A percentile compares a stretch with the other conserved stretches of the same genome.
Conservation (phyloP, 2,329 filamentous ascomycete genomes). For the Penicillium sp. region DNA sequence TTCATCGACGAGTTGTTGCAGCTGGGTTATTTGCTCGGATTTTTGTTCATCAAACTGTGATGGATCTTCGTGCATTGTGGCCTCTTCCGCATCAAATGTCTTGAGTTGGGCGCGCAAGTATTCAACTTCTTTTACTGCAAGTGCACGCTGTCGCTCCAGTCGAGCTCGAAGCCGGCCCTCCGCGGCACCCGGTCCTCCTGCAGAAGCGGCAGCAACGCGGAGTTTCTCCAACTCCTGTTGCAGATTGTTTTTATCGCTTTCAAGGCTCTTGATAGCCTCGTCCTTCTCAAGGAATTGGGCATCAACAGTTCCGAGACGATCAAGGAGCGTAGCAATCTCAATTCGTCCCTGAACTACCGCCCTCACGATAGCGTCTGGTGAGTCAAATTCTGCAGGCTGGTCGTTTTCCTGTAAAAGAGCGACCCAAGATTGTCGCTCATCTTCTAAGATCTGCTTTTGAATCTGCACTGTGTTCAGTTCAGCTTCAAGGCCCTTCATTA, state of each 20-base stretch:
- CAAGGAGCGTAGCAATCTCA: conserved; percentile 73
- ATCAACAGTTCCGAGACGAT: conserved; percentile 74
- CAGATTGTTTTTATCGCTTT: conserved; percentile 66
- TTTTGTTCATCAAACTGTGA: conserved; percentile 71
- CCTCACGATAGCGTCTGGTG: conserved; percentile 80
- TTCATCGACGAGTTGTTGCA: conserved; percentile 81
- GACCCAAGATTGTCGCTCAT: conserved; percentile 83
- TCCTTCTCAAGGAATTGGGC: conserved; percentile 77
- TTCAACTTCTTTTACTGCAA: conserved; percentile 89
- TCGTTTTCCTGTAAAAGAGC: conserved; percentile 73
- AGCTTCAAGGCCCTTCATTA: conserved; percentile 69
- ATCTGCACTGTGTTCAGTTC: conserved; percentile 77
- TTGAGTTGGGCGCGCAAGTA: conserved; percentile 90
- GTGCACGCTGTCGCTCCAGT: conserved; percentile 77
- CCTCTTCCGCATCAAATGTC: conserved; percentile 82
- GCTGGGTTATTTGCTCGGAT: conserved; percentile 68
- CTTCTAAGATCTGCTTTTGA: conserved; percentile 81
- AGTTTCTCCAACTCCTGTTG: conserved; percentile 68
- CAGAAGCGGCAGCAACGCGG: conserved; percentile 46
- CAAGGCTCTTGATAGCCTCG: conserved; percentile 67
- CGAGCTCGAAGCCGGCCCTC: conserved; percentile 69
- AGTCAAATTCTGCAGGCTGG: conserved; percentile 71
- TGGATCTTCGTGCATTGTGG: conserved; percentile 72
- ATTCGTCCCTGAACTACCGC: conserved; percentile 80
- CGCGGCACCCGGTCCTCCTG: conserved; percentile 45